A percentile compares a stretch with the other conserved stretches of the same genome.
phyloP scores from a whole-genome alignment of 1,284 basidiomycete genomes.

The Tilletia indica region DNA sequence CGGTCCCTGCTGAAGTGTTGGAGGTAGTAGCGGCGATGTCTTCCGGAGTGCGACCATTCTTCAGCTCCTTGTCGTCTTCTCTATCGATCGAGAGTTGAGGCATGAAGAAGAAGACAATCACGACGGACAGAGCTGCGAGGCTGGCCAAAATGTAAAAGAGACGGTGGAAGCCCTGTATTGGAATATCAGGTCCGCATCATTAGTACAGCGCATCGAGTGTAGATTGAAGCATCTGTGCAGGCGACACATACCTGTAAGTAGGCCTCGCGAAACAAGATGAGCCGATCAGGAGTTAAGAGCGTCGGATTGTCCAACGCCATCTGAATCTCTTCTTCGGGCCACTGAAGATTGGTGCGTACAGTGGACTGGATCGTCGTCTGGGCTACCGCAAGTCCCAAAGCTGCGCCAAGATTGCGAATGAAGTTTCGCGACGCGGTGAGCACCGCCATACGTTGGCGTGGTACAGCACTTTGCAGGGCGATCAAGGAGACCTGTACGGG shows the following conservation, averaged over 20 bases:
- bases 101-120: constrained; percentile 64
- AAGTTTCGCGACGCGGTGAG: constrained; percentile 72
- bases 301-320: constrained; percentile 32
- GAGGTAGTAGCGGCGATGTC: neutral
- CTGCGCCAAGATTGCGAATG: constrained; percentile 67
- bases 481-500: constrained; percentile 56
- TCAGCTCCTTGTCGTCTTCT: constrained; percentile 62
- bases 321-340: constrained; percentile 21
- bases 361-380: constrained; percentile 58
- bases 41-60: constrained; percentile 23
- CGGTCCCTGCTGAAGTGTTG: too few relatives aligned
- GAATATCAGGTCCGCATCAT: constrained; percentile 37
- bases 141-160: constrained; percentile 60
- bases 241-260: constrained; percentile 34
- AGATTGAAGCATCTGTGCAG: too few relatives aligned
- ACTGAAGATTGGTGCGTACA: constrained; percentile 21
- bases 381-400: constrained; percentile 66
- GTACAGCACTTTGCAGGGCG: constrained; percentile 69
- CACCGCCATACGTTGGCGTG: constrained; percentile 68
- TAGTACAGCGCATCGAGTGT: too few relatives aligned
- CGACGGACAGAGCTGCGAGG: constrained; percentile 58
- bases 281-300: constrained; percentile 22
- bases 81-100: constrained; percentile 64
- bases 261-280: constrained; percentile 59
- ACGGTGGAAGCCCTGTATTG: constrained; percentile 63